Conservation (phyloP, 2,329 filamentous ascomycete species). For the Neopestalotiopsis rosae region DNA sequence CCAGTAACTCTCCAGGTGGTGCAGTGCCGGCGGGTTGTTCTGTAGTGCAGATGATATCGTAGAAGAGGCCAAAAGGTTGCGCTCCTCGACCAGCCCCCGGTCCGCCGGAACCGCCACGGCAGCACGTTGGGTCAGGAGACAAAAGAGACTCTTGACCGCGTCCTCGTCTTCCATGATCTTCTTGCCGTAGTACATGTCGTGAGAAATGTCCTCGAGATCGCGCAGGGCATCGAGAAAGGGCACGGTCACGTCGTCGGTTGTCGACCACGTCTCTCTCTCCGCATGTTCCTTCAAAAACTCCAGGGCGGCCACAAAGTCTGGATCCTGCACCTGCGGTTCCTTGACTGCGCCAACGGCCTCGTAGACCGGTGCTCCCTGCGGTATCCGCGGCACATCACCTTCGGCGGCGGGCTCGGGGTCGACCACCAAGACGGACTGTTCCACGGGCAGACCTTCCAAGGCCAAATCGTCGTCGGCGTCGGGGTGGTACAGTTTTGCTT, state of each 20-base stretch:
- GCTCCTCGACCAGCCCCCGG: constrained; percentile 32
- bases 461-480: constrained; percentile 51
- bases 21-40: constrained; percentile 68
- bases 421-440: constrained; percentile 59
- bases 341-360: constrained; percentile 63
- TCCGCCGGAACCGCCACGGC: constrained; percentile 21
- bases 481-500: constrained; percentile 70
- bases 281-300: constrained; percentile 53
- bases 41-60: constrained; percentile 64
- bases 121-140: constrained; percentile 51
- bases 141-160: constrained; percentile 60
- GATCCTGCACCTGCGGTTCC: constrained; percentile 48
- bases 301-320: constrained; percentile 53
- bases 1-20: constrained; percentile 56
- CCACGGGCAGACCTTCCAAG: constrained; percentile 56
- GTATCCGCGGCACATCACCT: constrained; percentile 40
- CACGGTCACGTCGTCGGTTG: constrained; percentile 27
- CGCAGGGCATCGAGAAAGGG: constrained; percentile 58
- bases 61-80: constrained; percentile 58
- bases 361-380: constrained; percentile 60
- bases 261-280: constrained; percentile 16
- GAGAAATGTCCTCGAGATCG: constrained; percentile 66
- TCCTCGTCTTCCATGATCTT: constrained; percentile 63
- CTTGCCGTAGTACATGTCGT: constrained; percentile 73
- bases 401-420: constrained; percentile 48